Evolutionary conservation across 2,329 filamentous ascomycete species (phyloP), one percentile per base, ranked within the genome.

Genomic region (Sporothrix pseudoabietina): DNA sequence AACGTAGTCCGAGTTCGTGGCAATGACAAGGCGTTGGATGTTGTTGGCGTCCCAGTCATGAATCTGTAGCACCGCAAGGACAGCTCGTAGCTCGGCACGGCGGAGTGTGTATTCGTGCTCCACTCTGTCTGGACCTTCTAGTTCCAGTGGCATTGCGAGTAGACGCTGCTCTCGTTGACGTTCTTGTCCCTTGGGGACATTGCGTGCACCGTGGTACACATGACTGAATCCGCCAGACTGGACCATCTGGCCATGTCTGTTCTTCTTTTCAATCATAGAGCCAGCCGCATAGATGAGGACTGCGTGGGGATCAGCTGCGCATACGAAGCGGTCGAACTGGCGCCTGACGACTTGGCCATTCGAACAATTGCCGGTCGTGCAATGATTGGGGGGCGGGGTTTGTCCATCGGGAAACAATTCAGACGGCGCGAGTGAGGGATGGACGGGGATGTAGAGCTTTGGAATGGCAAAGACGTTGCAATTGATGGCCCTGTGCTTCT

Each of bases 71-170:
- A 84, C 87, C 5, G 82, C 84, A 65, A 88, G 83, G 5, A 84
- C 85, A 6, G 86, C 87, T 16, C 86, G 87, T 7, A 89, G 82
- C 77, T 88, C 85, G 3, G 87, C 87, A 4, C 87, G 82, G 75
- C 88, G 86, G 75, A 80, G 85, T 3, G 83, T 86, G 68, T 81
- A 80, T 30, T 75, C 73, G 9, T 71, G 35, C 4, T 65, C 32
- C 6, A 81, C 77, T 12, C 80, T 81, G 6, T 71, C 75, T 0
- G 83, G 83, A 0, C 83, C 82, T 41, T 77, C 49, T 4, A 75
- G 75, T 75, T 85, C 84, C 2, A 84, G 79, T 0, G 4, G 26
- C 26, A 16, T 59, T 10, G 55, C n/a, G 19, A 55, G 10, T 12
- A 19, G 3, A 49, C 14, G 44, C 14, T 14, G 14, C 14, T 19